These are phyloP conservation scores for Xylaria sp. DNA, from an alignment of 2,329 filamentous ascomycete species.

Conservation along the genomic window DNA sequence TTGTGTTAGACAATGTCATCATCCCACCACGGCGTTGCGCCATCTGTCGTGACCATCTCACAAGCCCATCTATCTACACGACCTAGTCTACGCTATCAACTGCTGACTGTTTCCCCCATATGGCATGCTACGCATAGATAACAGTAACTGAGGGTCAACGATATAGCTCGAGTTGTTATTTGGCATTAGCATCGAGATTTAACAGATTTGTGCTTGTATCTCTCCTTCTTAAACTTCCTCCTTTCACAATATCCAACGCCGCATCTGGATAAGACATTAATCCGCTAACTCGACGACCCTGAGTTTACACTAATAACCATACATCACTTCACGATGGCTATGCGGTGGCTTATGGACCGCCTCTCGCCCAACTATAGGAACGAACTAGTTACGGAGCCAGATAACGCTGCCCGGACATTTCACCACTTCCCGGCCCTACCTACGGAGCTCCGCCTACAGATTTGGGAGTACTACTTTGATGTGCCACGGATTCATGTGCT, in stretches of 20 bases:
- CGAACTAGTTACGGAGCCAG: neutral
- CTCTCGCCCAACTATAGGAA: constrained; percentile 9
- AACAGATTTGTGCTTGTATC: neutral
- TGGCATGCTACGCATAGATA: constrained; percentile 1
- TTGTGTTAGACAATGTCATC: constrained; percentile 20
- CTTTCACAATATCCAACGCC: constrained; percentile 1
- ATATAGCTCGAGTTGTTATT: neutral
- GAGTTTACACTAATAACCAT: neutral
- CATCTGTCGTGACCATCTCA: constrained; percentile 28
- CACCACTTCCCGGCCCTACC: constrained; percentile 32
- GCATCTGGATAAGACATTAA: neutral
- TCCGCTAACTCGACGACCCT: neutral
- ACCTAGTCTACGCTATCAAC: neutral
- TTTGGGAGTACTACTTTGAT: constrained; percentile 38
- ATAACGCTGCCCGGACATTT: constrained; percentile 21
- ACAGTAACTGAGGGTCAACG: constrained; percentile 8
- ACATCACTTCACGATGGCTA: constrained; percentile 18
- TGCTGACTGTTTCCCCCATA: constrained; percentile 7
- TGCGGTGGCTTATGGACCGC: constrained; percentile 26
- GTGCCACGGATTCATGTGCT: constrained; percentile 36
- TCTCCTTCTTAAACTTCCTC: neutral
- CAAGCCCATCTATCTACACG: constrained; percentile 2
- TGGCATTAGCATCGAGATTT: neutral
- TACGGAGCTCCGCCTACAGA: constrained; percentile 35
- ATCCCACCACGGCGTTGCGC: constrained; percentile 28